phyloP scores from a whole-genome alignment of 202 grass and related monocot genomes.

The Cymbopogon flexuosus region DNA sequence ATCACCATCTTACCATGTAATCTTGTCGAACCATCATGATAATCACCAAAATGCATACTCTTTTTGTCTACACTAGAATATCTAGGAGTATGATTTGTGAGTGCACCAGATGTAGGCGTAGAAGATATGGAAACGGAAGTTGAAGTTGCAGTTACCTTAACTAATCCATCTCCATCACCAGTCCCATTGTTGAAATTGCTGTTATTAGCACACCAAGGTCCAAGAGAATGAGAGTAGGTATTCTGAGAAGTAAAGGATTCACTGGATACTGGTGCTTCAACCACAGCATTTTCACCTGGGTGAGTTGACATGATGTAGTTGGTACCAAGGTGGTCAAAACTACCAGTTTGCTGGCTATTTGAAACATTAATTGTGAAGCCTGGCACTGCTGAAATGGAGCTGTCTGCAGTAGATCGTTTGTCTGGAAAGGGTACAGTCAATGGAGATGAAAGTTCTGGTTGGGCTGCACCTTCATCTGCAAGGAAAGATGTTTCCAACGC shows the following conservation, averaged over 20 bases:
- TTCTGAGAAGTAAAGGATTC: slow-evolving; percentile 27
- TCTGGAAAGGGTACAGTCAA: slow-evolving; percentile 72
- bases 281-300: slow-evolving; percentile 10
- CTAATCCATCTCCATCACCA: slow-evolving; percentile 32
- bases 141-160: slow-evolving; percentile 12
- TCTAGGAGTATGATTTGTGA: slow-evolving; percentile 27
- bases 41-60: slow-evolving; percentile 48
- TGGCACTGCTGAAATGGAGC: slow-evolving; percentile 67
- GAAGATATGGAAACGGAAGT: slow-evolving; percentile 38
- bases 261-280: slow-evolving; percentile 26
- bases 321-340: slow-evolving; percentile 29
- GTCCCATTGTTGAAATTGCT: slow-evolving; percentile 19
- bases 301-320: slow-evolving; percentile 24
- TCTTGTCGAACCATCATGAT: slow-evolving; percentile 40
- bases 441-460: slow-evolving; percentile 75
- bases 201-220: slow-evolving; percentile 15
- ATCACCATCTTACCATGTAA: slow-evolving; percentile 22
- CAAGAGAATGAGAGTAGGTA: slow-evolving; percentile 25
- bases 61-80: slow-evolving; percentile 40
- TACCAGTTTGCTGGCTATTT: slow-evolving; percentile 24
- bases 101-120: slow-evolving; percentile 29
- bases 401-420: slow-evolving; percentile 56
- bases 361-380: slow-evolving; percentile 47
- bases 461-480: slow-evolving; percentile 80
- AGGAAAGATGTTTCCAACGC: slow-evolving; percentile 97